phyloP scores from a whole-genome alignment of 108 stramenopile species.

The Skeletonema marinoi region DNA sequence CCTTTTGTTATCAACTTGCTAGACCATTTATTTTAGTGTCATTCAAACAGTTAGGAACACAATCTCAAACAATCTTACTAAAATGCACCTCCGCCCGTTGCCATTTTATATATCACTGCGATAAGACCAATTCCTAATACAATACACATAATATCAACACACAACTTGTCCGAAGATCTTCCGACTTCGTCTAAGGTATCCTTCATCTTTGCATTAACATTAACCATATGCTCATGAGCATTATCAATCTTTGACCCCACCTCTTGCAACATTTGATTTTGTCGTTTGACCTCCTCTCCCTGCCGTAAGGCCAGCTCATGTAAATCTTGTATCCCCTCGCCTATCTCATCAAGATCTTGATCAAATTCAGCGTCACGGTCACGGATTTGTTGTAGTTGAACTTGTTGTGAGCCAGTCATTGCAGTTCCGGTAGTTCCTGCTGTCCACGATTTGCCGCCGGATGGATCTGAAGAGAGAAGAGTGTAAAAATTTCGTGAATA shows the following conservation, averaged over 20 bases:
- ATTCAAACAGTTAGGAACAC: background rate
- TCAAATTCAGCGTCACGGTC: constrained; percentile 90
- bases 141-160: constrained; percentile 97
- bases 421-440: constrained; percentile 43
- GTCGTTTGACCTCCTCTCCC: constrained; percentile 84
- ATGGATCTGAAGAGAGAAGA: constrained; percentile 4
- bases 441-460: constrained; percentile 22
- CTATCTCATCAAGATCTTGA: constrained; percentile 86
- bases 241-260: constrained; percentile 71
- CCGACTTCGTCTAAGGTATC: constrained; percentile 87
- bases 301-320: constrained; percentile 78
- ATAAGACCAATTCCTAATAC: constrained; percentile 34
- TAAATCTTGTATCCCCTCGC: constrained; percentile 85
- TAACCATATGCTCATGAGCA: constrained; percentile 75
- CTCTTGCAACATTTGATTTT: constrained; percentile 81
- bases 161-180: constrained; percentile 86
- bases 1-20: too few relatives aligned
- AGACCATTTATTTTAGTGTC: too few relatives aligned
- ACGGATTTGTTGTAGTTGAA: constrained; percentile 74
- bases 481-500: background rate
- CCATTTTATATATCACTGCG: background rate
- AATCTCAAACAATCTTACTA: background rate
- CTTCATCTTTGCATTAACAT: constrained; percentile 91
- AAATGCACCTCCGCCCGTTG: background rate
- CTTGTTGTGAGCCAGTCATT: constrained; percentile 72